phyloP scores from a whole-genome alignment of 2,329 filamentous ascomycete species.

The Fusarium longipes region DNA sequence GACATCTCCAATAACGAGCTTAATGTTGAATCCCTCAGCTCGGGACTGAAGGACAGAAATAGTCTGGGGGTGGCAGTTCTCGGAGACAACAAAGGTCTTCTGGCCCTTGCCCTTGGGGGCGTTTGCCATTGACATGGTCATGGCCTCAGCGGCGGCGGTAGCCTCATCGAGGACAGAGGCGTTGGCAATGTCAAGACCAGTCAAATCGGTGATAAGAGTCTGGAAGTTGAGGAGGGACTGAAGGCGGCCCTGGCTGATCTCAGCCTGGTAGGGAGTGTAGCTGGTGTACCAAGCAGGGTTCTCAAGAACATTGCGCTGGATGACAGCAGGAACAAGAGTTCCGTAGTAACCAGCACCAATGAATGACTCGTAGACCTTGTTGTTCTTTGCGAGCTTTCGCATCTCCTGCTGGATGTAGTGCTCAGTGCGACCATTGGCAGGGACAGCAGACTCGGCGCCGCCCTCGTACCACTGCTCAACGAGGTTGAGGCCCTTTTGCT shows the following conservation, averaged over 20 bases:
- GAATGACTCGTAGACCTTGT: conserved; percentile 69
- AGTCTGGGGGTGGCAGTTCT: conserved; percentile 87
- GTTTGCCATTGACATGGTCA: conserved; percentile 83
- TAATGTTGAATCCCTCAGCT: conserved; percentile 89
- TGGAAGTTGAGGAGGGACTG: conserved; percentile 96
- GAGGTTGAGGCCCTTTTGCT: conserved; percentile 43
- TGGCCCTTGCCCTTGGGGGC: conserved; percentile 72
- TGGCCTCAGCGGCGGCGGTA: conserved; percentile 92
- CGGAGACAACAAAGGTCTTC: conserved; percentile 88
- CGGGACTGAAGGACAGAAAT: conserved; percentile 85
- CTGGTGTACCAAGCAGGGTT: conserved; percentile 97
- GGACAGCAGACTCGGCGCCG: conserved; percentile 37
- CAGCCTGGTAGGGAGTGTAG: conserved; percentile 96
- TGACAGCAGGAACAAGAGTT: conserved; percentile 86
- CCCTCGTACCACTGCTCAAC: conserved; percentile 47
- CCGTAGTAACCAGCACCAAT: conserved; percentile 91
- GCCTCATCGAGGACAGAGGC: conserved; percentile 91
- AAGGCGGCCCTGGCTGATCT: conserved; percentile 94
- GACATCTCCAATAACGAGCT: conserved; percentile 80
- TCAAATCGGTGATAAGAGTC: conserved; percentile 89
- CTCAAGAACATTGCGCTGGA: conserved; percentile 92
- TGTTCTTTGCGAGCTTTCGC: conserved; percentile 65
- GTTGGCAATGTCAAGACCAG: conserved; percentile 87
- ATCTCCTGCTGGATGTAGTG: conserved; percentile 57
- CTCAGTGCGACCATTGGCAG: conserved; percentile 44